Percentiles rank a stretch among this genome's conserved stretches.
Conservation (phyloP, 768 basidiomycete genomes). For the Amanita pseudoporphyria region DNA sequence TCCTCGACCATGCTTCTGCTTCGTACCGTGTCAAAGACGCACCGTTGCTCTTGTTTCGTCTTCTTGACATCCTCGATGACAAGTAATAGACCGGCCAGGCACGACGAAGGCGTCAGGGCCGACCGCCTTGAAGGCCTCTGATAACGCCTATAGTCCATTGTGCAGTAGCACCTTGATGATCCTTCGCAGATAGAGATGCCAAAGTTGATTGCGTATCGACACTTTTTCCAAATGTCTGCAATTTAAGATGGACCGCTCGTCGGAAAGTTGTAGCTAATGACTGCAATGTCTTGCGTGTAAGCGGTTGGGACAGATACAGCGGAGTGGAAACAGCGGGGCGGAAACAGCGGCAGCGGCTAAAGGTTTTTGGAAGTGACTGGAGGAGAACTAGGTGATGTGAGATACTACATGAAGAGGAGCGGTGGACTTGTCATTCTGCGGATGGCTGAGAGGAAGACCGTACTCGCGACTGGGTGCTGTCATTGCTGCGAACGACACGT, state of each 20-base stretch:
- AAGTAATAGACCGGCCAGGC: slow-evolving; percentile 52
- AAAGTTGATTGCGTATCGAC: slow-evolving; percentile 21
- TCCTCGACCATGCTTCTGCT: slow-evolving; percentile 44
- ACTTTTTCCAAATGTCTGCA: slow-evolving; percentile 35
- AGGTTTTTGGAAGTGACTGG: slow-evolving; percentile 44
- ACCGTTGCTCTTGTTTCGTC: too few relatives aligned
- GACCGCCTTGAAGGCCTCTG: slow-evolving; percentile 57
- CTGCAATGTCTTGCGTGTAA: slow-evolving; percentile 35
- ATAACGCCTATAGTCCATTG: slow-evolving; percentile 36
- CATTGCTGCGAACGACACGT: too few relatives aligned
- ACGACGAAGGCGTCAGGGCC: slow-evolving; percentile 52
- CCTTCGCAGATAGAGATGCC: slow-evolving; percentile 25
- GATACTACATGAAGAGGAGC: too few relatives aligned
- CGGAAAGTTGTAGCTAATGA: slow-evolving; percentile 48
- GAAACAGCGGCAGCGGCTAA: slow-evolving; percentile 47
- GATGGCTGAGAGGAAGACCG: slow-evolving; percentile 37
- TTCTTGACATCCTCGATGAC: slow-evolving; percentile 49
- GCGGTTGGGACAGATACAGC: too few relatives aligned
- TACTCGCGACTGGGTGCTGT: too few relatives aligned
- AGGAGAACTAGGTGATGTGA: too few relatives aligned
- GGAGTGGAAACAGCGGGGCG: too few relatives aligned
- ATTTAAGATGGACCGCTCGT: too few relatives aligned
- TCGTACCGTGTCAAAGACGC: slow-evolving; percentile 17
- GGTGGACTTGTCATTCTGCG: slow-evolving; percentile 37
- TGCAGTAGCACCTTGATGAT: too few relatives aligned